Base-by-base conservation (phyloP, 2,329 filamentous ascomycete species). In the Sporothrix schenckii region DNA sequence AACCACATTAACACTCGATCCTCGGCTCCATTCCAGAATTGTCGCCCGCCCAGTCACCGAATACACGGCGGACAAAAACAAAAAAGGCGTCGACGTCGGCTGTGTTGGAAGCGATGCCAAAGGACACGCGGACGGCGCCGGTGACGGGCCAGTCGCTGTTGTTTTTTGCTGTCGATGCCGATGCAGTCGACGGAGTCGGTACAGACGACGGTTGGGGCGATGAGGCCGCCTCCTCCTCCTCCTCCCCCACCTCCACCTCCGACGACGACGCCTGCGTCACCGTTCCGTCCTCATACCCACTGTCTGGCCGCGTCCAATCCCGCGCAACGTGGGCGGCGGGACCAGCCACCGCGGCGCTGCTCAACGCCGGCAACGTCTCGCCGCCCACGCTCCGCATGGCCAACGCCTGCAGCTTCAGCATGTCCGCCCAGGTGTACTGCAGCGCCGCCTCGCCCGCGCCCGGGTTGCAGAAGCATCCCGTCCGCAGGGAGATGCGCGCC, bases 401-500 rank as follows among this genome's bases (percentile, higher is more conserved):
- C 66, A 75, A 44, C 16, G 53, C 72, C 54, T 70, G 73, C 24
- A 78, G 58, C 0, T 66, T 41, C 3, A 47, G 24, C 24, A 76
- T 52, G 13, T 70, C 66, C 21, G 70, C 65, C 1, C 68, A 69
- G 19, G 74, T 71, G n/a, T 81, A 63, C 2, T 74, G 76, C 19
- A 81, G 75, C 0, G 79, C 79, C 1, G 74, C 73, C 74, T 81
- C 80, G 19, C 78, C 78, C 0, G 76, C 80, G 3, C 81, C 80
- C 0, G 81, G 81, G 52, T 82, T 82, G 71, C 81, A 82, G 72
- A 82, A 82, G 61, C 81, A 82, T 4, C 81, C 81, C 1, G 80
- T 81, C 13, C 80, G 76, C 10, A 82, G 71, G 6, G 80, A 81
- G 34, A 82, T 81, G 54, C 74, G 74, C 0, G 74, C 76, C 0